Base-by-base conservation (phyloP, 2,329 filamentous ascomycete species). In the Cordyceps cicadae region DNA sequence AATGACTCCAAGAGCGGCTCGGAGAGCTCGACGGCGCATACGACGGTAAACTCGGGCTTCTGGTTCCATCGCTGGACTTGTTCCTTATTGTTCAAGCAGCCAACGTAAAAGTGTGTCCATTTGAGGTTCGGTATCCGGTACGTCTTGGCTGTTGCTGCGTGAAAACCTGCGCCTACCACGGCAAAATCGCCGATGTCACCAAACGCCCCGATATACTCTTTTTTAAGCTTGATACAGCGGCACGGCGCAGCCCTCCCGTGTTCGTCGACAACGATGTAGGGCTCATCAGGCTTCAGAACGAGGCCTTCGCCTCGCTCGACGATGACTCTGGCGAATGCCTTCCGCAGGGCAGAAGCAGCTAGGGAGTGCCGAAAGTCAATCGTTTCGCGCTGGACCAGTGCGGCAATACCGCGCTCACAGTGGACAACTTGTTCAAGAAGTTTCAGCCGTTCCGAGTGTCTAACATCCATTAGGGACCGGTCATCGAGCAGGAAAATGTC, bases 171-270 rank as follows among this genome's bases (percentile, higher is more conserved):
- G 0, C 90, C 92, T 3, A 96, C 76, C 1, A 93, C 80, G 2
- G 88, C 87, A 69, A 96, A 89, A 70, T 96, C 92, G 11, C 89
- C 89, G 34, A 91, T 84, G 63, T 95, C 92, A 0, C 91, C 90
- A 69, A 93, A 84, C 3, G 85, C 85, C 29, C 81, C 79, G 43
- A 96, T 74, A 67, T 95, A 96, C 68, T 94, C 90, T 67, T 91
- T 91, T 72, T 96, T 96, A 48, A 96, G 73, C 73, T 96, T 96
- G 68, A 96, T 89, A 70, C 85, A 88, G 61, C 76, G 78, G 15
- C 76, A 76, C 3, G 72, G 69, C 62, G 75, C 76, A 34, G 77
- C 64, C 66, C 74, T 66, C 48, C 67, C 66, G 51, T 65, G 67
- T 50, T 67, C 67, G 34, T 63, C 69, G 64, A 80, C 83, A 60